Conservation (phyloP, 2,329 filamentous ascomycete genomes). For the Dothideomycetidae sp. region DNA sequence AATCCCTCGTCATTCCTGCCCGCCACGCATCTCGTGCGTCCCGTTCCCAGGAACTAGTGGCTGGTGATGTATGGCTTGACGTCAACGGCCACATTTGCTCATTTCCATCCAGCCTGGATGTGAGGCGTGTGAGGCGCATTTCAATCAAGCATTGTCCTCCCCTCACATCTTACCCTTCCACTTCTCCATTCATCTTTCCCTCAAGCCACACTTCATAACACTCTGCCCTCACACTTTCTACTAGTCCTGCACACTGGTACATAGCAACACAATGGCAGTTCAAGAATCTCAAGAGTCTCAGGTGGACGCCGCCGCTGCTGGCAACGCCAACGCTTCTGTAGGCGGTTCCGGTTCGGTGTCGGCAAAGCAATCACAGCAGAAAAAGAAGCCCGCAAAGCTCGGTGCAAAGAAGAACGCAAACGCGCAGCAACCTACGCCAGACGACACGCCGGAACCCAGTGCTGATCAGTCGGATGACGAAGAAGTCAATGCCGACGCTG, state of each 20-base stretch:
- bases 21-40: not conserved
- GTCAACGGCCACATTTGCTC: slow-evolving; percentile 5
- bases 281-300: slow-evolving; percentile 5
- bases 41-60: slow-evolving; percentile 7
- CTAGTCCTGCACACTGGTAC: not conserved
- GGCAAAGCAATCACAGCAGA: slow-evolving; percentile 16
- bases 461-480: slow-evolving; percentile 16
- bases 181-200: slow-evolving; percentile 4
- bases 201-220: not conserved
- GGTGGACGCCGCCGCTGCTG: slow-evolving; percentile 5
- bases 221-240: not conserved
- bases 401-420: slow-evolving; percentile 23
- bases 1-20: not conserved
- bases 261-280: slow-evolving; percentile 8
- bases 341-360: slow-evolving; percentile 8
- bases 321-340: slow-evolving; percentile 3
- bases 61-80: slow-evolving; percentile 10
- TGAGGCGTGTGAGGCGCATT: slow-evolving; percentile 10
- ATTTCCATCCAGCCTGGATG: slow-evolving; percentile 5
- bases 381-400: slow-evolving; percentile 35
- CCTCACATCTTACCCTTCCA: slow-evolving; percentile 4
- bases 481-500: slow-evolving; percentile 15
- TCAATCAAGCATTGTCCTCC: slow-evolving; percentile 1
- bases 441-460: slow-evolving; percentile 19
- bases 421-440: slow-evolving; percentile 34